phyloP scores from a whole-genome alignment of 75 land plant genomes.

The Larix kaempferi region DNA sequence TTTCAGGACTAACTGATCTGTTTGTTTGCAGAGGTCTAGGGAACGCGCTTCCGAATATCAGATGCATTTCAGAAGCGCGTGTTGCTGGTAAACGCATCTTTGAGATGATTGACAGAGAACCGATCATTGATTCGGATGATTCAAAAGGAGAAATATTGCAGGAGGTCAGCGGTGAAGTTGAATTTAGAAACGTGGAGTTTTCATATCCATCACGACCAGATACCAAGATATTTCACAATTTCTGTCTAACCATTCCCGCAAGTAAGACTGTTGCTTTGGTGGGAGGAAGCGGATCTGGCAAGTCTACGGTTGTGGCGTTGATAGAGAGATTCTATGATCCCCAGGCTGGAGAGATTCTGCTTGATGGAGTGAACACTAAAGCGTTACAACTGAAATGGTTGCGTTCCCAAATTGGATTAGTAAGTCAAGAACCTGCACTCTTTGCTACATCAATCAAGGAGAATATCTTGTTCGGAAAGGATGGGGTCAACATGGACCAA shows the following conservation, averaged over 20 bases:
- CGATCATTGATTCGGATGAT: slow-evolving; percentile 19
- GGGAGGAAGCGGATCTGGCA: slow-evolving; percentile 25
- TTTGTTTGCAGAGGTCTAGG: slow-evolving; percentile 3
- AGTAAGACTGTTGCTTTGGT: slow-evolving; percentile 18
- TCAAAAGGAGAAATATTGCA: slow-evolving; percentile 10
- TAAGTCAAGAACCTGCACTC: slow-evolving; percentile 35
- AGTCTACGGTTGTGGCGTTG: slow-evolving; percentile 23
- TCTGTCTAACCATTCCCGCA: slow-evolving; percentile 19
- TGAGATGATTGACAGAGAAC: slow-evolving; percentile 31
- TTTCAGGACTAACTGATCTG: background rate
- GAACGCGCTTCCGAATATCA: slow-evolving; percentile 17
- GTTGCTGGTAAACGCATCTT: slow-evolving; percentile 25
- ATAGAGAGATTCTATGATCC: slow-evolving; percentile 37
- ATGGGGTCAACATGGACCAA: slow-evolving; percentile 18
- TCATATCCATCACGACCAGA: slow-evolving; percentile 33
- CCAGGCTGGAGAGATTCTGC: slow-evolving; percentile 17
- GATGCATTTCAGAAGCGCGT: slow-evolving; percentile 16
- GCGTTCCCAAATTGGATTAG: slow-evolving; percentile 23
- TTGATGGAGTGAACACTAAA: slow-evolving; percentile 30
- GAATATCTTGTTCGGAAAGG: slow-evolving; percentile 23
- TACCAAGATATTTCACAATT: slow-evolving; percentile 11
- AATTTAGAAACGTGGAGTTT: slow-evolving; percentile 20
- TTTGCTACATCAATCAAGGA: slow-evolving; percentile 23
- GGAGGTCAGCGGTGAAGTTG: slow-evolving; percentile 19
- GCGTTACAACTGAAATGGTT: slow-evolving; percentile 22